Percentiles rank a stretch among this genome's conserved stretches.
Conservation (phyloP, 2,329 filamentous ascomycete species). For the Lecanicillium sp. region DNA sequence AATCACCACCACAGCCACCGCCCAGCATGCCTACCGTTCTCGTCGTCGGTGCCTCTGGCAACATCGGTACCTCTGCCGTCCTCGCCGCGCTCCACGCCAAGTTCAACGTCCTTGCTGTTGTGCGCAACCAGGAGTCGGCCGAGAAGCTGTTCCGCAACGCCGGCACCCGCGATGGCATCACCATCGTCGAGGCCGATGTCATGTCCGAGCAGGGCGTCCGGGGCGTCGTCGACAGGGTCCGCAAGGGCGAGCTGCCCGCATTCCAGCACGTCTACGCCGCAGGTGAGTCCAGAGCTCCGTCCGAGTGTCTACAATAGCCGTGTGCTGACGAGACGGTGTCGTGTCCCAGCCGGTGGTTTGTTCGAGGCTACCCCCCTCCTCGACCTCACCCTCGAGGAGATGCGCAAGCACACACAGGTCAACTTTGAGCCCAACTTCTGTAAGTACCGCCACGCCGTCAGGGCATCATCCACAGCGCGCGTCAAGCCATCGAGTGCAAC, state of each 20-base stretch:
- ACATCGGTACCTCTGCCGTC: constrained; percentile 31
- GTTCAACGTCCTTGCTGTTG: constrained; percentile 30
- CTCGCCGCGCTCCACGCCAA: constrained; percentile 23
- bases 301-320: not conserved
- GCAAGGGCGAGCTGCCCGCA: constrained; percentile 26
- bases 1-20: no score
- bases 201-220: constrained; percentile 25
- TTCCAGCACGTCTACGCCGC: constrained; percentile 33
- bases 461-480: not conserved
- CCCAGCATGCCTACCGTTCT: constrained; percentile 28
- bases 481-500: not conserved
- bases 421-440: constrained; percentile 27
- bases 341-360: constrained; percentile 10
- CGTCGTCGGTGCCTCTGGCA: constrained; percentile 33
- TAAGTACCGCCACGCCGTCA: constrained; percentile 15
- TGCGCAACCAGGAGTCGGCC: constrained; percentile 29
- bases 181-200: constrained; percentile 27
- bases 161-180: constrained; percentile 25
- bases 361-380: no score
- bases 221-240: constrained; percentile 30
- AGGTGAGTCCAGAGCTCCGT: constrained; percentile 19
- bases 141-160: constrained; percentile 28
- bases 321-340: not conserved
- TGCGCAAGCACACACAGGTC: constrained; percentile 20
- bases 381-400: constrained; percentile 18